phyloP scores from a whole-genome alignment of 345 rosid species.

The Microcos paniculata region DNA sequence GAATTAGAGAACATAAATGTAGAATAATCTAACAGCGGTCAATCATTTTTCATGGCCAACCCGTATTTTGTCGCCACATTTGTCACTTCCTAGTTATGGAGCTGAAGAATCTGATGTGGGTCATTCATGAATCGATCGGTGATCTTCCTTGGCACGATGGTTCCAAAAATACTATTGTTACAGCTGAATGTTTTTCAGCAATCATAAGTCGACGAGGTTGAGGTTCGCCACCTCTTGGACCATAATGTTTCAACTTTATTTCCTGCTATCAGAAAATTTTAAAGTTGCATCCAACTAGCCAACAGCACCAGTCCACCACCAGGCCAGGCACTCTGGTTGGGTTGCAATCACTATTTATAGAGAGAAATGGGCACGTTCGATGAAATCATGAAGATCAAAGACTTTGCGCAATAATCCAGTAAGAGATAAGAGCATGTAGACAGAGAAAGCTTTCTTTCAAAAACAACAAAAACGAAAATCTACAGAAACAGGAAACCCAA shows the following conservation, averaged over 20 bases:
- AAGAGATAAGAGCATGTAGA: not conserved
- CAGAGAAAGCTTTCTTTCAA: not conserved
- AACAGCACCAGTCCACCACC: not conserved
- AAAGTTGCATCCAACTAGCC: not conserved
- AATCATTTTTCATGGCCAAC: too few species aligned
- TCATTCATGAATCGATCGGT: not conserved
- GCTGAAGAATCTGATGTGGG: not conserved
- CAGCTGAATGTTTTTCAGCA: not conserved
- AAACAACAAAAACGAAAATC: not conserved
- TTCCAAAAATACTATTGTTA: too few species aligned
- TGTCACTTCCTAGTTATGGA: too few species aligned
- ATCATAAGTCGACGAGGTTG: not conserved
- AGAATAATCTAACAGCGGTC: too few species aligned
- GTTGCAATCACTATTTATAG: not conserved
- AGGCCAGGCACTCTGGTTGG: not conserved
- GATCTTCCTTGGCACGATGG: too few species aligned
- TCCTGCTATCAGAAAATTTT: not conserved
- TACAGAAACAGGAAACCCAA: not conserved
- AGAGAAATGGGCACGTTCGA: not conserved
- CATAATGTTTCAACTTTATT: not conserved
- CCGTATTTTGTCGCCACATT: too few species aligned
- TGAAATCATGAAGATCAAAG: not conserved
- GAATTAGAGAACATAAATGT: too few species aligned
- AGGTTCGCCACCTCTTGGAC: not conserved
- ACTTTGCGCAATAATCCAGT: not conserved